Conservation (phyloP, 495 filamentous ascomycete genomes). For the Pyrenula aspistea region DNA sequence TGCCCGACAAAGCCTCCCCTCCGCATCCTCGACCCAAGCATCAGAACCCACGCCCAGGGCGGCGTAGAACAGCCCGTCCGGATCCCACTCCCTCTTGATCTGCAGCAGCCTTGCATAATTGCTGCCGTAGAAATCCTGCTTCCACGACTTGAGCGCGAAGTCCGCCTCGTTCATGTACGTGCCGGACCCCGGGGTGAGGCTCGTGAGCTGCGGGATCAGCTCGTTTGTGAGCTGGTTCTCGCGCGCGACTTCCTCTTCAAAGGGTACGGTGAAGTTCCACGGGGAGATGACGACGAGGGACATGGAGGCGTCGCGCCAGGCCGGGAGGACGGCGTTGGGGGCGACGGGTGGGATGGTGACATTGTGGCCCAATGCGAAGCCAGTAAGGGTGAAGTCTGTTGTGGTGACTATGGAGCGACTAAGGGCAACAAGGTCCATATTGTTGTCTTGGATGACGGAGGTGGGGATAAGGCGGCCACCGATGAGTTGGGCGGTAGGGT, state of each 20-base stretch:
- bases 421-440: conserved; percentile 39
- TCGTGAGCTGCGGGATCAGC: background rate
- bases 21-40: conserved; percentile 26
- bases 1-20: conserved; percentile 1
- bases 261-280: conserved; percentile 8
- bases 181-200: background rate
- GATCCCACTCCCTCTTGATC: conserved; percentile 44
- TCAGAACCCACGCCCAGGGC: conserved; percentile 42
- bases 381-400: conserved; percentile 10
- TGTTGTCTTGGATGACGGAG: conserved; percentile 36
- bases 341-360: conserved; percentile 11
- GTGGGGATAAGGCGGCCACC: conserved; percentile 25
- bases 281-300: conserved; percentile 7
- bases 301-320: conserved; percentile 31
- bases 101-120: conserved; percentile 36
- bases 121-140: conserved; percentile 48
- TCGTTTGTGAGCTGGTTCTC: background rate
- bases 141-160: conserved; percentile 50
- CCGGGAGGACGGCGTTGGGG: conserved; percentile 29
- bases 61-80: conserved; percentile 40
- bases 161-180: conserved; percentile 32
- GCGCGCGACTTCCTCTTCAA: background rate
- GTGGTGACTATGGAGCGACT: conserved; percentile 39
- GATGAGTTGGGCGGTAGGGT: conserved; percentile 26
- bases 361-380: conserved; percentile 9